phyloP scores from a whole-genome alignment of 495 filamentous ascomycete species.

The Talaromyces thailandensis region DNA sequence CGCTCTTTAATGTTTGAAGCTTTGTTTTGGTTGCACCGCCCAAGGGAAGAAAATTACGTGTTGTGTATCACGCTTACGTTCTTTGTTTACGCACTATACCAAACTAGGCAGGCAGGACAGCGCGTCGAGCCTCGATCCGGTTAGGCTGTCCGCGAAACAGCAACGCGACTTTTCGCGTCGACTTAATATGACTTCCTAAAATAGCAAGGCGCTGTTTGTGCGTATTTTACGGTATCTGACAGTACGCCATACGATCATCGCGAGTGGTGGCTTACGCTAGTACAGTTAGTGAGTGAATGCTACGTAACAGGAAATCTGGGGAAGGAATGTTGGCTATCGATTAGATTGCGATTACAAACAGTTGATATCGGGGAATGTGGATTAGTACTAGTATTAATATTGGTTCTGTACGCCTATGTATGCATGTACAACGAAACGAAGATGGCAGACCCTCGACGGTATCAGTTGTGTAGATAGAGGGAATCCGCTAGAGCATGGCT shows the following conservation, averaged over 20 bases:
- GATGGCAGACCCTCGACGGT: background rate
- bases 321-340: background rate
- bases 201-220: background rate
- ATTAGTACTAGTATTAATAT: background rate
- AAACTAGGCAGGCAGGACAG: background rate
- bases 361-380: background rate
- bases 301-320: background rate
- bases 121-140: constrained; percentile 8
- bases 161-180: constrained; percentile 15
- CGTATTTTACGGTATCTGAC: background rate
- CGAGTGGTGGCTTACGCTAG: background rate
- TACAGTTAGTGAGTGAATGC: background rate
- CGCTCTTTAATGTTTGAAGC: background rate
- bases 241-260: background rate
- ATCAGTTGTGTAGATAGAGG: background rate
- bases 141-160: constrained; percentile 12
- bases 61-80: background rate
- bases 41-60: background rate
- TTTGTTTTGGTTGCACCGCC: constrained; percentile 17
- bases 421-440: constrained; percentile 2
- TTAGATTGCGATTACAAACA: background rate
- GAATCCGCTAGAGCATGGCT: background rate
- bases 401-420: background rate
- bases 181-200: background rate
- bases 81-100: background rate